Evolutionary conservation across 75 land plant genomes (phyloP).

Genomic region (Gnetum montanum): DNA sequence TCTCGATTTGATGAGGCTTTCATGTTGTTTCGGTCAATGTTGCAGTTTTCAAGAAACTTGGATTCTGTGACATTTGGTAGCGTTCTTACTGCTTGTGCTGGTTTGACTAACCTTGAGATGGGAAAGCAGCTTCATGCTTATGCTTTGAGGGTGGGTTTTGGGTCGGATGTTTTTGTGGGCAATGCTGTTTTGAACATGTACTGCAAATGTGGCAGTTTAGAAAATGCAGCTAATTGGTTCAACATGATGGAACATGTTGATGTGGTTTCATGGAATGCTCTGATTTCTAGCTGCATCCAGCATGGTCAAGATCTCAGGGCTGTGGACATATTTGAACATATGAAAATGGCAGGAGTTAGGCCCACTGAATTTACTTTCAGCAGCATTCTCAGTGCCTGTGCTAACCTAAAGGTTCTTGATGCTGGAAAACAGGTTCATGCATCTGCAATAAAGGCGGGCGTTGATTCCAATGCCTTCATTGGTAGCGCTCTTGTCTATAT

Average conservation of each 20-base stretch:
- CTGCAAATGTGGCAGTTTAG: slow-evolving; percentile 17
- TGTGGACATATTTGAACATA: slow-evolving; percentile 19
- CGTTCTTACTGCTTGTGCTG: slow-evolving; percentile 19
- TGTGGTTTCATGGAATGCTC: slow-evolving; percentile 44
- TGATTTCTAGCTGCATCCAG: slow-evolving; percentile 44
- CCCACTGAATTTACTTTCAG: slow-evolving; percentile 45
- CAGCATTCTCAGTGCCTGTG: slow-evolving; percentile 39
- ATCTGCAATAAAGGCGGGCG: slow-evolving; percentile 24
- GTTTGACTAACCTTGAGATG: neutral
- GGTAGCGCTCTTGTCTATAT: slow-evolving; percentile 49
- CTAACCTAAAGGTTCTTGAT: slow-evolving; percentile 29
- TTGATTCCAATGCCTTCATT: slow-evolving; percentile 24
- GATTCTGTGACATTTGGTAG: slow-evolving; percentile 10
- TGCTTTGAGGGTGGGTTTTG: slow-evolving; percentile 2
- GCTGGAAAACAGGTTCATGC: slow-evolving; percentile 34
- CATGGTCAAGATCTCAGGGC: slow-evolving; percentile 28
- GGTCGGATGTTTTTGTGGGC: slow-evolving; percentile 4
- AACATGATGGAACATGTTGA: slow-evolving; percentile 19
- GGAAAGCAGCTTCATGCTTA: slow-evolving; percentile 19
- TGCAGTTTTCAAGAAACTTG: neutral
- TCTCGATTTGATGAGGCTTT: slow-evolving; percentile 42
- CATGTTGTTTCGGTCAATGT: slow-evolving; percentile 15
- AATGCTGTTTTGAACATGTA: slow-evolving; percentile 30
- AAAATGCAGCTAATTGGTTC: slow-evolving; percentile 8
- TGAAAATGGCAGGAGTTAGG: slow-evolving; percentile 13